Base-by-base conservation (phyloP, 352 stramenopile genomes). In the Phytopythium kandeliae region DNA sequence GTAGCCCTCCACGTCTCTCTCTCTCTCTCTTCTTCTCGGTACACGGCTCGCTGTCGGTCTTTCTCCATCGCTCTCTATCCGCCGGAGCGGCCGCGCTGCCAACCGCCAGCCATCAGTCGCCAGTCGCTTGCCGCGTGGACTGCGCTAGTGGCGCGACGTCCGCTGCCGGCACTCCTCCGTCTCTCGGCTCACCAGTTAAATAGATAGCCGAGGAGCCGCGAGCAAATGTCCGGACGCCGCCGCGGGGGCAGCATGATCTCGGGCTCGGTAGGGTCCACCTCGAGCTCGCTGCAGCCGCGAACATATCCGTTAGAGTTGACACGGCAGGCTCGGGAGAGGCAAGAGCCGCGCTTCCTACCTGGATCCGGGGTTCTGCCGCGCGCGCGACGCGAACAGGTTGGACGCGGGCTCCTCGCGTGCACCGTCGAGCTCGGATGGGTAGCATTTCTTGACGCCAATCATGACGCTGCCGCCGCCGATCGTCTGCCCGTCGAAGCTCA, bases 201-300 rank as follows among this genome's bases (percentile, higher is more conserved):
- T 77, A 93, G 64, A 66, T 86, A 93, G 57, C 65, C 74, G 47
- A 91, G 60, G 51, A 93, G 54, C 12, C 82, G 75, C 40, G 82
- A 93, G 74, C 82, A 93, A 65, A 93, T 65, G 55, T 93, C 75
- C 55, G 85, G 67, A 25, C 59, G 79, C 44, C 79, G 79, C 12
- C 63, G 70, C 9, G 82, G 77, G 28, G 82, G 74, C n/a, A 91
- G 74, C 79, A 93, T 87, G 36, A 92, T 84, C 58, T 92, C 82
- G 37, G 69, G 62, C 31, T 92, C 81, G 10, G 63, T 82, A 41
- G 81, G 81, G 36, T 89, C 79, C 34, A 92, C 81, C 49, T 90
- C 76, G 51, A 92, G 52, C 33, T 86, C 67, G 19, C 81, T 72
- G 22, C 19, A 30, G 16, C 26, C 22, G 17, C 33, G 44, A n/a